phyloP scores from a whole-genome alignment of 177 flowering plant genomes.

The Vitis hybrid region DNA sequence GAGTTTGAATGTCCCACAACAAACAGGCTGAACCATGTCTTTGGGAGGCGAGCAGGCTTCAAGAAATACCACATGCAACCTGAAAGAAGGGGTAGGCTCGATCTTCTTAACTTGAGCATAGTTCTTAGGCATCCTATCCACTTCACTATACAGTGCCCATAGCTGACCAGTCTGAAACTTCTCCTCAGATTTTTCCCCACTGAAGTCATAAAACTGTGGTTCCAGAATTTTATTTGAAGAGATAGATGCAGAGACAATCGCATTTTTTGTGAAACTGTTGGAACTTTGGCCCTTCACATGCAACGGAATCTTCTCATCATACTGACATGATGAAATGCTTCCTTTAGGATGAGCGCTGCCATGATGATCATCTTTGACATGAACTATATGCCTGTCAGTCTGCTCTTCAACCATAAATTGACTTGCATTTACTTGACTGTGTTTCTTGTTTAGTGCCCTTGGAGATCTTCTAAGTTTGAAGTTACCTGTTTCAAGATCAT shows the following conservation, averaged over 20 bases:
- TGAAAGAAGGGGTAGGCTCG: slow-evolving; percentile 19
- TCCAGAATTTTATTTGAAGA: slow-evolving; percentile 13
- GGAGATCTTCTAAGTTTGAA: slow-evolving; percentile 27
- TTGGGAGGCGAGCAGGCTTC: slow-evolving; percentile 19
- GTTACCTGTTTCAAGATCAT: not conserved
- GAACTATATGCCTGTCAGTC: not conserved
- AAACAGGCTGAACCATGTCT: slow-evolving; percentile 2
- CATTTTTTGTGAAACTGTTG: slow-evolving; percentile 1
- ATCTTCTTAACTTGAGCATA: slow-evolving; percentile 39
- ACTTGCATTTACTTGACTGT: not conserved
- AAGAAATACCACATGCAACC: slow-evolving; percentile 30
- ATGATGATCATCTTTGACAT: not conserved
- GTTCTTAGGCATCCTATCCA: slow-evolving; percentile 31
- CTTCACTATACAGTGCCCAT: slow-evolving; percentile 32
- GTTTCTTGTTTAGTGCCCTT: slow-evolving; percentile 23
- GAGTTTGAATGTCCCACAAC: slow-evolving; percentile 37
- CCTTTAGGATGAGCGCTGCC: not conserved
- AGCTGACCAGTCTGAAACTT: slow-evolving; percentile 30
- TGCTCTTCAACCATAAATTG: not conserved
- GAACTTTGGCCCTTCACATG: not conserved
- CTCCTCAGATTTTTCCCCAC: slow-evolving; percentile 25
- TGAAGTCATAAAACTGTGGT: slow-evolving; percentile 27
- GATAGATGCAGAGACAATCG: not conserved
- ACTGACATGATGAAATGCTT: not conserved
- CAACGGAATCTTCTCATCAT: slow-evolving; percentile 1